Conservation (phyloP, 208 protist species). For the Wallacemonas rigidus region DNA sequence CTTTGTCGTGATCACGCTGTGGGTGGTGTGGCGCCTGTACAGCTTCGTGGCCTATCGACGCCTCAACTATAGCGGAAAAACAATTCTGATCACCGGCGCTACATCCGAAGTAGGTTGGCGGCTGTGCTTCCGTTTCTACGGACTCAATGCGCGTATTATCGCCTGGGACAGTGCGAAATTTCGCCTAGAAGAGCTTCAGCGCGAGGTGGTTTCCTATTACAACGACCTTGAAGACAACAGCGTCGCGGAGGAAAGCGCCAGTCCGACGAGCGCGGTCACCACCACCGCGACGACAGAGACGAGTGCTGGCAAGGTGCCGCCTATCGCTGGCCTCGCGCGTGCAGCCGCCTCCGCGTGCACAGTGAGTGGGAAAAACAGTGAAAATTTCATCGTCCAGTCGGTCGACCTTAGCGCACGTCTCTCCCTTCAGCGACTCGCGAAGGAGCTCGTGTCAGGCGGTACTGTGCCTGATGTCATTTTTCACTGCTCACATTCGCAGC, state of each 20-base stretch:
- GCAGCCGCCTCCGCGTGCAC: not conserved
- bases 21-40: constrained; percentile 54
- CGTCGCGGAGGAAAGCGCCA: not conserved
- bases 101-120: constrained; percentile 44
- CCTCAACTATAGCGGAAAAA: constrained; percentile 38
- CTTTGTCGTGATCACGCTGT: constrained; percentile 46
- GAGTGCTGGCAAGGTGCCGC: constrained; percentile 1
- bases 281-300: not conserved
- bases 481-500: constrained; percentile 35
- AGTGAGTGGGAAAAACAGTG: not conserved
- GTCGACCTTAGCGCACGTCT: constrained; percentile 51
- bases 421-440: constrained; percentile 48
- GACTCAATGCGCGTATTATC: constrained; percentile 44
- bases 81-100: constrained; percentile 65
- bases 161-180: constrained; percentile 63
- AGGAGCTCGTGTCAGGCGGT: constrained; percentile 30
- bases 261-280: too few species aligned
- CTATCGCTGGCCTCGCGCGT: not conserved
- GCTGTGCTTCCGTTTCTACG: constrained; percentile 48
- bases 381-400: constrained; percentile 12
- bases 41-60: constrained; percentile 42
- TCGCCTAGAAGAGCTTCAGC: constrained; percentile 50
- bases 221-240: not conserved
- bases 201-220: constrained; percentile 25
- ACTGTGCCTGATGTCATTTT: constrained; percentile 48